Evolutionary conservation across 2,329 filamentous ascomycete genomes (phyloP), one percentile per base, ranked within the genome.

Genomic region (Xylaria multiplex): DNA sequence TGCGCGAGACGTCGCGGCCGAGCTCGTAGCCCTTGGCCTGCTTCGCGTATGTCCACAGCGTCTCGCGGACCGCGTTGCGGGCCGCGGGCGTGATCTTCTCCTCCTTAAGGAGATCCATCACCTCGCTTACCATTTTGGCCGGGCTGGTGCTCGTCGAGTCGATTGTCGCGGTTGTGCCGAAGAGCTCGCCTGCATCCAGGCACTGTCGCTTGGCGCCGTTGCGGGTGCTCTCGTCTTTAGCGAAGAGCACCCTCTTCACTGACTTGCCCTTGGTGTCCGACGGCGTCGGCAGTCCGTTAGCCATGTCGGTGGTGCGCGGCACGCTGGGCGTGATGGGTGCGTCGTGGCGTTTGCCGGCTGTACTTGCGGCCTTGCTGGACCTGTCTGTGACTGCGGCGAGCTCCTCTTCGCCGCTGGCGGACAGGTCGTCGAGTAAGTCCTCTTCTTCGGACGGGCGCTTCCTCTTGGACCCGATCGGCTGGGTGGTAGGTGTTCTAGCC

Each of bases 1-100:
- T 77, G n/a, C 91, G 80, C 3, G 86, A 84, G 6, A 90, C 85
- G 66, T 95, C 91, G 2, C 91, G 82, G 0, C 90, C 90, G 67
- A 85, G 85, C 45, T 83, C 81, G 22, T 91, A 82, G 0, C 91
- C 91, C 71, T 85, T 86, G 0, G 84, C 82, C 58, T 83, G 84
- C 58, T 88, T 78, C 16, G 86, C 85, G 69, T 91, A 83, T 50
- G 79, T 84, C 42, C 83, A 81, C 37, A 92, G 79, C 7, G 86
- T 71, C 27, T 70, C 65, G 0, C 77, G 76, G 1, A 90, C 75
- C 24, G 74, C 77, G 1, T 70, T 64, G 4, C 81, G 76, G 0
- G 80, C 78, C 0, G 72, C 65, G 1, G 76, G 72, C 24, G 80
- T 77, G 16, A 88, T 68, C 8, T 77, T 72, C 62, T 83, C 79